A percentile compares a stretch with the other conserved stretches of the same genome.
Conservation (phyloP, 2,329 filamentous ascomycete genomes). For the Graphium sp. region DNA sequence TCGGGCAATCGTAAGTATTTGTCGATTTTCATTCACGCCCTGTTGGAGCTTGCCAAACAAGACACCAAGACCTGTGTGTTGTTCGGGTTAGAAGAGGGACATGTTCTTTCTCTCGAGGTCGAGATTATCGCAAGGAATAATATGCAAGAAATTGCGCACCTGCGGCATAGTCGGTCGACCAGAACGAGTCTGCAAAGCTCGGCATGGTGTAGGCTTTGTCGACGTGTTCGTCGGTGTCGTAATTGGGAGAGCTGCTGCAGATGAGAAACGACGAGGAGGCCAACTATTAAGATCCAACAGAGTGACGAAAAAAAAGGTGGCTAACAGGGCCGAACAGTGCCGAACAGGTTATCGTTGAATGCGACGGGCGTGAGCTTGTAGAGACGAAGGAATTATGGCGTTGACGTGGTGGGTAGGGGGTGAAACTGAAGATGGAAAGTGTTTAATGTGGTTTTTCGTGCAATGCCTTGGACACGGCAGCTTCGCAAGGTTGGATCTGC, state of each 20-base stretch:
- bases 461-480: too few species aligned
- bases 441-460: too few species aligned
- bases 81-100: neutral
- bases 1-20: constrained; percentile 78
- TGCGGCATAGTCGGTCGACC: constrained; percentile 94
- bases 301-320: neutral
- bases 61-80: constrained; percentile 57
- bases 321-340: neutral
- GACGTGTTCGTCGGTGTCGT: too few species aligned
- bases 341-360: neutral
- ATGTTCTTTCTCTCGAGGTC: neutral
- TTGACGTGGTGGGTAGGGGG: neutral
- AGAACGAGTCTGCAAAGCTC: constrained; percentile 90
- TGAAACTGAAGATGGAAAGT: neutral
- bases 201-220: constrained; percentile 54
- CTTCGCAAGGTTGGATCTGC: too few species aligned
- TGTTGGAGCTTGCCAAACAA: constrained; percentile 95
- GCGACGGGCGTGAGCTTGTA: neutral
- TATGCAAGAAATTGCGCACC: constrained; percentile 31
- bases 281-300: too few species aligned
- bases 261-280: too few species aligned
- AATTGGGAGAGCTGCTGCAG: too few species aligned
- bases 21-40: constrained; percentile 86
- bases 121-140: neutral
- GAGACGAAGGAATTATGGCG: neutral